These are phyloP conservation scores for Uronychia setigera DNA, from an alignment of 73 alveolate species.

Conservation along the genomic window DNA sequence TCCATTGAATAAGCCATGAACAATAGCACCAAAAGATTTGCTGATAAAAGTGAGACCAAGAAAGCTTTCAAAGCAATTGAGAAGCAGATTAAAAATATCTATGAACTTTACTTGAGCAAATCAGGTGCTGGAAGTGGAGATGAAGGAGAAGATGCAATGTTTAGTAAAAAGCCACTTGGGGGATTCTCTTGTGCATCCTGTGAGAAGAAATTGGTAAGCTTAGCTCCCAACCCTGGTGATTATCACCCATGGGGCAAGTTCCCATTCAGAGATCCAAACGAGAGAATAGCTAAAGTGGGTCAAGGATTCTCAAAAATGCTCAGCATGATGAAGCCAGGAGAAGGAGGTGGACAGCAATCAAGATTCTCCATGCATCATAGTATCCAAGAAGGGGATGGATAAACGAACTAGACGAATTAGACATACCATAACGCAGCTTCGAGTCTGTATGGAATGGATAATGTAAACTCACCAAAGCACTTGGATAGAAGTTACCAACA, in stretches of 20 bases:
- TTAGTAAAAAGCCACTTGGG: conserved; percentile 91
- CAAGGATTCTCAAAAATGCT: conserved; percentile 95
- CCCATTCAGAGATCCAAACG: conserved; percentile 91
- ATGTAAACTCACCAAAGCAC: not conserved
- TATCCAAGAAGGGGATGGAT: not conserved
- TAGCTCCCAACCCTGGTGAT: conserved; percentile 14
- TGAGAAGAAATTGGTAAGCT: conserved; percentile 46
- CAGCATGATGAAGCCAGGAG: conserved; percentile 78
- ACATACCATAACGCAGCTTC: not conserved
- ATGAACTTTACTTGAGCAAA: conserved; percentile 53
- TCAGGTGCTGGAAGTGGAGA: conserved; percentile 62
- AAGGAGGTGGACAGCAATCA: not conserved
- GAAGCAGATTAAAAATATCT: conserved; percentile 78
- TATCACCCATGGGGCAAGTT: conserved; percentile 88
- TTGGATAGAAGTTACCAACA: not conserved
- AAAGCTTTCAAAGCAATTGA: conserved; percentile 80
- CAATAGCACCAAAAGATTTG: conserved; percentile 76
- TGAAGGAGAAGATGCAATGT: conserved; percentile 75
- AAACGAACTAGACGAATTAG: not conserved
- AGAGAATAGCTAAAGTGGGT: conserved; percentile 73
- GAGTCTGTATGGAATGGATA: not conserved
- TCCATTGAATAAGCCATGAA: conserved; percentile 47
- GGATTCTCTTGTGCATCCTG: conserved; percentile 95
- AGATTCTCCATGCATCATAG: not conserved
- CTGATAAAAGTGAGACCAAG: conserved; percentile 88